Percentiles rank a stretch among this genome's conserved stretches.
Conservation (phyloP, 2,329 filamentous ascomycete genomes). For the Chlorencoelia australis region DNA sequence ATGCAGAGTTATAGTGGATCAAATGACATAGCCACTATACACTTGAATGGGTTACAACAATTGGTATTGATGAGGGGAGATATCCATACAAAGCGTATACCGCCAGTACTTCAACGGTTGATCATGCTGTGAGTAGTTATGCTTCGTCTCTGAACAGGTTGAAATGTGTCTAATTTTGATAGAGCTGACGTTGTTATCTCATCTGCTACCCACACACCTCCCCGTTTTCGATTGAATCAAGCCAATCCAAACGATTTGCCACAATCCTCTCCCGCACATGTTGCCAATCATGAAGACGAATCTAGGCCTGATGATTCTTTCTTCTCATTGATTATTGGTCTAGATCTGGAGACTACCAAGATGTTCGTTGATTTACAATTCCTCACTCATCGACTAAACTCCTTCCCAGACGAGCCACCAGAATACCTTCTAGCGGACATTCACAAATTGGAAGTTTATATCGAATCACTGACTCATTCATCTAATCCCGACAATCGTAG, state of each 20-base stretch:
- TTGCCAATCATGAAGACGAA: background rate
- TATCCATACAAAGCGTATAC: background rate
- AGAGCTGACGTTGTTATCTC: conserved; percentile 1
- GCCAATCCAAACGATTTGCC: background rate
- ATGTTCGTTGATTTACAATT: conserved; percentile 1
- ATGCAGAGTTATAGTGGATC: background rate
- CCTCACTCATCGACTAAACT: background rate
- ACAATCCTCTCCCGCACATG: too few relatives aligned
- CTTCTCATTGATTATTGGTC: background rate
- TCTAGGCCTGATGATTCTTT: background rate
- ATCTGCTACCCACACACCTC: background rate
- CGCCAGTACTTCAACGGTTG: background rate
- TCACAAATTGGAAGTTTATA: too few relatives aligned
- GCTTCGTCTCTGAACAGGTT: background rate
- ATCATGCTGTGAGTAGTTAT: background rate
- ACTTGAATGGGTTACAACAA: conserved; percentile 2
- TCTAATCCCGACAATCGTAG: background rate
- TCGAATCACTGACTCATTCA: background rate
- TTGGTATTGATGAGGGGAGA: conserved; percentile 1
- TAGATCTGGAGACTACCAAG: conserved; percentile 1
- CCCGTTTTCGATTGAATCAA: background rate
- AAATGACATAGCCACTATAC: conserved; percentile 1
- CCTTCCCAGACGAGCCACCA: background rate
- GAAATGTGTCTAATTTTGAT: background rate
- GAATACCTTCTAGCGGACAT: background rate